A percentile compares a stretch with the other conserved stretches of the same genome.
Evolutionary conservation across 2,329 filamentous ascomycete genomes (phyloP).

Genomic region (Trichoderma sp.): DNA sequence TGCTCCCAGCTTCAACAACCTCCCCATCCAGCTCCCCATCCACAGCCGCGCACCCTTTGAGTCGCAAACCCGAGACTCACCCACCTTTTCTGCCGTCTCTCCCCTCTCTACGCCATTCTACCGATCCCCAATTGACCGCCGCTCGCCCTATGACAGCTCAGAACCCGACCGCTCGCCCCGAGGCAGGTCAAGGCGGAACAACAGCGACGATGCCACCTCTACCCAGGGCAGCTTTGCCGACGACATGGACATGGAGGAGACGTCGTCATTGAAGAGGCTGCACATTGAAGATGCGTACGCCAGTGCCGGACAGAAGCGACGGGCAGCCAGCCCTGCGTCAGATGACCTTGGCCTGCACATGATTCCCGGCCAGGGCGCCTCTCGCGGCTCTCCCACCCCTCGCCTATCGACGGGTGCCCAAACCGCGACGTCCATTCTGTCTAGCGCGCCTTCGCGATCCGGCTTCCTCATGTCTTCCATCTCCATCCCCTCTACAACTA

Average conservation of each 20-base stretch:
- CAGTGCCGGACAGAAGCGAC: slow-evolving; percentile 53
- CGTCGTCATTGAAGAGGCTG: slow-evolving; percentile 51
- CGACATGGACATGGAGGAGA: slow-evolving; percentile 56
- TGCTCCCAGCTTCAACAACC: slow-evolving; percentile 40
- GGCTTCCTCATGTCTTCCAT: slow-evolving; percentile 52
- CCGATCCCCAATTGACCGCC: slow-evolving; percentile 43
- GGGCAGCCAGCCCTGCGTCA: slow-evolving; percentile 56
- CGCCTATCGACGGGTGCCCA: slow-evolving; percentile 51
- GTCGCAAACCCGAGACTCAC: slow-evolving; percentile 49
- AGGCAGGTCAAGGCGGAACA: slow-evolving; percentile 49
- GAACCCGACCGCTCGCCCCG: slow-evolving; percentile 54
- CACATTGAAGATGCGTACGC: slow-evolving; percentile 51
- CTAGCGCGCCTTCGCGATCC: slow-evolving; percentile 43
- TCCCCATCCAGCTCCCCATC: slow-evolving; percentile 51
- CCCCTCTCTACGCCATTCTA: slow-evolving; percentile 48
- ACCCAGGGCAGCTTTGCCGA: slow-evolving; percentile 48
- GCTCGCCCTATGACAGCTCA: slow-evolving; percentile 46
- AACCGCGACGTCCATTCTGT: slow-evolving; percentile 46
- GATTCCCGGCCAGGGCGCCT: slow-evolving; percentile 42
- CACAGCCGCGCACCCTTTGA: slow-evolving; percentile 46
- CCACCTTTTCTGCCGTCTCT: slow-evolving; percentile 51
- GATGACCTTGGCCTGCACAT: slow-evolving; percentile 48
- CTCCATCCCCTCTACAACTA: slow-evolving; percentile 46
- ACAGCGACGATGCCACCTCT: slow-evolving; percentile 55
- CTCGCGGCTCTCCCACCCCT: slow-evolving; percentile 56